phyloP scores from a whole-genome alignment of 2,329 filamentous ascomycete species.

The Trichoderma cornu-damae region DNA sequence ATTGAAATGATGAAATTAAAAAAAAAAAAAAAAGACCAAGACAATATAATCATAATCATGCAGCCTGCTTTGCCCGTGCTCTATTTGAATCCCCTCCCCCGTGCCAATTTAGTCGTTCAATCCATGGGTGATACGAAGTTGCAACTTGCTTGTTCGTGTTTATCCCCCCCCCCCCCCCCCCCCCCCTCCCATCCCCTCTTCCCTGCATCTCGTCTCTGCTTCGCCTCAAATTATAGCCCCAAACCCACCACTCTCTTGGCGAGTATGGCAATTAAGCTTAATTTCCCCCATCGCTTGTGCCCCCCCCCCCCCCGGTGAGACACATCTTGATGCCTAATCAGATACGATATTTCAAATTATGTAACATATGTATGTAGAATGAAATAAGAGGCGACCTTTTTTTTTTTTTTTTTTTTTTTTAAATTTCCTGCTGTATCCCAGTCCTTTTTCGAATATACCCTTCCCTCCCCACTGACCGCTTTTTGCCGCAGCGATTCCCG shows the following conservation, averaged over 20 bases:
- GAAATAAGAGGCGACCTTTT: neutral
- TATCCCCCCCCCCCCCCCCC: neutral
- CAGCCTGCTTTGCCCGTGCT: too few relatives aligned
- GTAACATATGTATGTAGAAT: too few relatives aligned
- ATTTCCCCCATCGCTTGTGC: neutral
- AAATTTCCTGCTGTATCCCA: neutral
- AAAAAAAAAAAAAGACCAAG: too few relatives aligned
- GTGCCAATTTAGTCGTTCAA: too few relatives aligned
- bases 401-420: neutral
- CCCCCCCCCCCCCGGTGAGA: too few relatives aligned
- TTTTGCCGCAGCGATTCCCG: too few relatives aligned
- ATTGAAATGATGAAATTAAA: too few relatives aligned
- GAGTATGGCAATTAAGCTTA: conserved; percentile 6
- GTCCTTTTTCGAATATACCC: neutral
- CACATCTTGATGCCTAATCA: neutral
- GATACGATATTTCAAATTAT: too few relatives aligned
- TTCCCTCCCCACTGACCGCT: too few relatives aligned
- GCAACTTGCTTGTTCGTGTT: neutral
- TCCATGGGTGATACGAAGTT: too few relatives aligned
- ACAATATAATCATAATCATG: too few relatives aligned
- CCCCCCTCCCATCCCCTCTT: neutral
- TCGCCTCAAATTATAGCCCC: conserved; percentile 8
- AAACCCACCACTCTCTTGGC: neutral
- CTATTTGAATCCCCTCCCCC: too few relatives aligned
- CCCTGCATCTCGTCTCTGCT: neutral